phyloP scores from a whole-genome alignment of 768 basidiomycete genomes.

The Kwoniella sp. region DNA sequence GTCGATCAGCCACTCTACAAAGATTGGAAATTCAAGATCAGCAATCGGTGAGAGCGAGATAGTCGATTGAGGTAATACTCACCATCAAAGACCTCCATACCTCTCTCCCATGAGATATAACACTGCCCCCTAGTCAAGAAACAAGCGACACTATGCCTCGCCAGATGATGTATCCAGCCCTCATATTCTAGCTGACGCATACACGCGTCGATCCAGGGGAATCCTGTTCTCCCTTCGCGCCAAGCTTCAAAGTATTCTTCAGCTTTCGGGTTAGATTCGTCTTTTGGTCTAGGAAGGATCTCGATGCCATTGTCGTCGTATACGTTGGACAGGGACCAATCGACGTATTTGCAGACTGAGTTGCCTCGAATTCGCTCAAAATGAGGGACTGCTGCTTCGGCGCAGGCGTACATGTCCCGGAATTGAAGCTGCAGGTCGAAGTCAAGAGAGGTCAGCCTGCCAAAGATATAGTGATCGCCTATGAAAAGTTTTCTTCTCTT shows the following conservation, averaged over 20 bases:
- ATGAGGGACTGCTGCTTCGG: conserved; percentile 51
- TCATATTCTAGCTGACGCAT: conserved; percentile 55
- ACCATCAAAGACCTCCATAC: conserved; percentile 58
- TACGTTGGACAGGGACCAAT: conserved; percentile 55
- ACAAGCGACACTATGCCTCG: conserved; percentile 56
- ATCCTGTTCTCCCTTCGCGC: conserved; percentile 55
- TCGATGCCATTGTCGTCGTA: conserved; percentile 52
- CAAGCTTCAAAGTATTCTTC: conserved; percentile 51
- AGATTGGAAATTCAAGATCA: too few relatives aligned
- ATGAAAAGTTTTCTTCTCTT: too few relatives aligned
- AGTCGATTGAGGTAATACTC: conserved; percentile 11
- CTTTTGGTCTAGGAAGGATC: conserved; percentile 49
- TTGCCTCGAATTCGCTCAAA: conserved; percentile 56
- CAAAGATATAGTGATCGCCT: too few relatives aligned
- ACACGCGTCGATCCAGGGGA: conserved; percentile 56
- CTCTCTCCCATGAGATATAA: conserved; percentile 58
- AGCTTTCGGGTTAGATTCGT: conserved; percentile 36
- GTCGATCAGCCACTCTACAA: conserved; percentile 54
- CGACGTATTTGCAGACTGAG: conserved; percentile 51
- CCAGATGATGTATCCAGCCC: conserved; percentile 58
- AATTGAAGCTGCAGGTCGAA: conserved; percentile 45
- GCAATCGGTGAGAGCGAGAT: too few relatives aligned
- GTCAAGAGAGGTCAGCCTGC: background rate
- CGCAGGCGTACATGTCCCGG: conserved; percentile 56
- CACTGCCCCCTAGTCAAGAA: conserved; percentile 57